A percentile compares a stretch with the other conserved stretches of the same genome.
phyloP scores from a whole-genome alignment of 202 grass and related monocot genomes.

The Brachypodium distachyon region DNA sequence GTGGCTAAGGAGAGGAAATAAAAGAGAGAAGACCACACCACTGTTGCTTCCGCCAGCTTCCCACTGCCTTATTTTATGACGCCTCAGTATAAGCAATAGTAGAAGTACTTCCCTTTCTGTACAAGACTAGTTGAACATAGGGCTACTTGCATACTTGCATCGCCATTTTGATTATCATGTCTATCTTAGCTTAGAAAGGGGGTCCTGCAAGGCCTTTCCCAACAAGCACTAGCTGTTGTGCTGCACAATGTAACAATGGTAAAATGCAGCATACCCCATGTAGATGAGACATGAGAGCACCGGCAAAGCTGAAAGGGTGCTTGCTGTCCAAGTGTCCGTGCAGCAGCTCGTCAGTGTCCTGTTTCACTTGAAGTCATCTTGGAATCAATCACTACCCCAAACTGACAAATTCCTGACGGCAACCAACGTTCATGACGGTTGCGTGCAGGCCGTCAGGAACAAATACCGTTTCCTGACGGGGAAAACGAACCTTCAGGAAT shows the following conservation, averaged over 20 bases:
- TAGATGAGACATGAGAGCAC: conserved; percentile 3
- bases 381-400: conserved; percentile 22
- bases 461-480: no score
- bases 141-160: background rate
- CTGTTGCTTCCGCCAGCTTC: conserved; percentile 5
- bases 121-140: background rate
- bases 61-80: background rate
- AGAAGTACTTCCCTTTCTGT: background rate
- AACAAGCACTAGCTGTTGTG: background rate
- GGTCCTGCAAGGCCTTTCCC: background rate
- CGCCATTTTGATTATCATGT: background rate
- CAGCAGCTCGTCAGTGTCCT: background rate
- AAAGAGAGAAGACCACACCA: conserved; percentile 9
- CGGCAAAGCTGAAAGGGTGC: conserved; percentile 11
- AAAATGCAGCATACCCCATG: background rate
- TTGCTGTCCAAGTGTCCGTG: background rate
- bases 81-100: conserved; percentile 3
- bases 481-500: no score
- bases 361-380: conserved; percentile 18
- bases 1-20: conserved; percentile 8
- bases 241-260: conserved; percentile 5
- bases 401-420: no score
- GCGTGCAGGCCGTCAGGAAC: no score
- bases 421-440: no score
- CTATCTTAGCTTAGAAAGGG: background rate